phyloP scores from a whole-genome alignment of 169 alveolate species.

The Theileria sp. region DNA sequence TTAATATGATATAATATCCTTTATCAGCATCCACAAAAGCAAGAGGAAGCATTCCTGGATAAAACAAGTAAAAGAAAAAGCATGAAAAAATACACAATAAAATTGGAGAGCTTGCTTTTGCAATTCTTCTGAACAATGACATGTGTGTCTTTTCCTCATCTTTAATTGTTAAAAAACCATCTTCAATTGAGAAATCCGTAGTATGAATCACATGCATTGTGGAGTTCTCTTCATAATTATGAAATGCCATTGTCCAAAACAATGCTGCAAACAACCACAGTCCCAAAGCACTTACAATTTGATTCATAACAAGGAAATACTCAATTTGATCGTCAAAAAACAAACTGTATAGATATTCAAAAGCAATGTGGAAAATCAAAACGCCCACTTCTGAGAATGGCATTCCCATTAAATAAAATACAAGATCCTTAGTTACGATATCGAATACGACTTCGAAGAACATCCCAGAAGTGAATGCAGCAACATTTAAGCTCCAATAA shows the following conservation, averaged over 20 bases:
- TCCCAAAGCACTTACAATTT: not conserved
- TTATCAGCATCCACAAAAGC: slow-evolving; percentile 8
- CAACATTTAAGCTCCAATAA: slow-evolving; percentile 16
- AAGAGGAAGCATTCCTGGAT: slow-evolving; percentile 38
- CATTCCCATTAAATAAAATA: slow-evolving; percentile 11
- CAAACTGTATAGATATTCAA: not conserved
- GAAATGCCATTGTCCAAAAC: slow-evolving; percentile 30
- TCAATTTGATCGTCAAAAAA: not conserved
- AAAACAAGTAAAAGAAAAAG: not conserved
- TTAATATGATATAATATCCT: slow-evolving; percentile 20
- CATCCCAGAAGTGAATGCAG: slow-evolving; percentile 15
- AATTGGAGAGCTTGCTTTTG: slow-evolving; percentile 12
- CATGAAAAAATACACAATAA: slow-evolving; percentile 8
- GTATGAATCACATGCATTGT: not conserved
- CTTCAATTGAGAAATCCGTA: not conserved
- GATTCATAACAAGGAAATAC: slow-evolving; percentile 11
- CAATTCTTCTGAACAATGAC: not conserved
- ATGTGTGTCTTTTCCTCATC: not conserved
- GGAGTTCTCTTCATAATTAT: not conserved
- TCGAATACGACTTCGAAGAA: not conserved
- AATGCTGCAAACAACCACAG: slow-evolving; percentile 18
- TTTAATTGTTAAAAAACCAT: not conserved
- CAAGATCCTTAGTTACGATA: slow-evolving; percentile 11
- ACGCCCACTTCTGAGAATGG: slow-evolving; percentile 23
- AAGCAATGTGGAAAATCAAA: slow-evolving; percentile 10